phyloP scores from a whole-genome alignment of 192 early-diverging fungal species.

The Obelidium mucronatum region DNA sequence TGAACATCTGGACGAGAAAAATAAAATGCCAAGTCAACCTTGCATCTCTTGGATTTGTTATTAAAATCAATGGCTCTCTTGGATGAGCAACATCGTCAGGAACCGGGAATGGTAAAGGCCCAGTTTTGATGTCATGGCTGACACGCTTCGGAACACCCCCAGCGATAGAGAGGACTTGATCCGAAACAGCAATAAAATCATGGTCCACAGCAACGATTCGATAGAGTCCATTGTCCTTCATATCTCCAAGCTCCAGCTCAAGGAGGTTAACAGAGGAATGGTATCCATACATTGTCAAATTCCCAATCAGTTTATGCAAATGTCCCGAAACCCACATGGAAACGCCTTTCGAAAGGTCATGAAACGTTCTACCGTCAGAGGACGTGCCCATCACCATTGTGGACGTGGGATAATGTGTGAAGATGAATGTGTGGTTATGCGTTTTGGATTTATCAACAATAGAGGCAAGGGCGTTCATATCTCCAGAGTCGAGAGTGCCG shows the following conservation, averaged over 20 bases:
- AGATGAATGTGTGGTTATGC: conserved; percentile 74
- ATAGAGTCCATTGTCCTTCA: conserved; percentile 87
- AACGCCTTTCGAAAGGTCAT: conserved; percentile 62
- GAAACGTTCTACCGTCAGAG: conserved; percentile 63
- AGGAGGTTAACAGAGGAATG: conserved; percentile 32
- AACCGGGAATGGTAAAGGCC: conserved; percentile 31
- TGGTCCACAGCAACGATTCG: conserved; percentile 86
- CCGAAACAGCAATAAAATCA: conserved; percentile 83
- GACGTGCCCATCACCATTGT: conserved; percentile 78
- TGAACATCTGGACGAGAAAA: too few relatives aligned
- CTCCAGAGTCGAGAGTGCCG: conserved; percentile 75
- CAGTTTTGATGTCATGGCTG: not conserved
- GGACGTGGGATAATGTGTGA: conserved; percentile 79
- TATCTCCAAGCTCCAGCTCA: conserved; percentile 86
- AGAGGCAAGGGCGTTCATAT: conserved; percentile 74
- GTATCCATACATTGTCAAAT: conserved; percentile 50
- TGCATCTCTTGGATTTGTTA: conserved; percentile 92
- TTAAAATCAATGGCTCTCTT: conserved; percentile 74
- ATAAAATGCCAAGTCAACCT: too few relatives aligned
- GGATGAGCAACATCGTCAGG: not conserved
- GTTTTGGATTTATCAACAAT: conserved; percentile 50
- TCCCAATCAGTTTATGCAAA: conserved; percentile 77
- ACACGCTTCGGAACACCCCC: conserved; percentile 60
- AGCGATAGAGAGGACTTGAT: conserved; percentile 69
- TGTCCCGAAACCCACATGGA: conserved; percentile 87